Base-by-base conservation (phyloP, 805 yeast species). In the Saccharomycopsis amapae region DNA sequence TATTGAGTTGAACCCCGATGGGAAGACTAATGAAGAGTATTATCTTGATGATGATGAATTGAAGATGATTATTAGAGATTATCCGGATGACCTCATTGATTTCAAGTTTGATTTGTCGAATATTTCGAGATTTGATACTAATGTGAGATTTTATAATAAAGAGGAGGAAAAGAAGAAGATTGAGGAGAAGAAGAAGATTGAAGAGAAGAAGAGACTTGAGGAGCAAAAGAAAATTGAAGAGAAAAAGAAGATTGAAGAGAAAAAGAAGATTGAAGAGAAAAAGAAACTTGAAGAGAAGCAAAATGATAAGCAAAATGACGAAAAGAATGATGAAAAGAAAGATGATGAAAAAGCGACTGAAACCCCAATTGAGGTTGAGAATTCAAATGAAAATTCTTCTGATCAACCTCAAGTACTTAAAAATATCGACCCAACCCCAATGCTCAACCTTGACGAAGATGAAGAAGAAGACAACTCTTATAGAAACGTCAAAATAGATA, bases 61-160 rank as follows among this genome's bases (percentile, higher is more conserved):
- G 25, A 34, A 26, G 28, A 42, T 41, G 5, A 20, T 50, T 3
- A 19, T 47, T n/a, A 42, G 36, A 9, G 24, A 50, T 18, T 64
- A 58, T 44, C 69, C 71, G 2, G 69, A 67, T 40, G 57, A 50
- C 20, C 42, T 66, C 6, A 52, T 56, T 4, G 55, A 55, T 19
- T 46, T 46, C 1, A 51, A 62, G 26, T 44, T 51, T 2, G 48
- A 46, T 5, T 49, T 65, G 25, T 26, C 20, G 5, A 59, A 55
- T 44, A 66, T 63, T 13, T 53, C 64, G 1, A 53, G 63, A 35
- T 65, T 60, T 43, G 46, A 51, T 9, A 57, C 51, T 18, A 46
- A 36, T 20, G 4, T 22, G 18, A 35, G 42, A 32, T 42, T 37
- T 26, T 40, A 42, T 18, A 39, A 33, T n/a, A 38, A 35, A 17